These are phyloP conservation scores for Lachnellula willkommii DNA, from an alignment of 2,329 filamentous ascomycete genomes.

Conservation along the genomic window DNA sequence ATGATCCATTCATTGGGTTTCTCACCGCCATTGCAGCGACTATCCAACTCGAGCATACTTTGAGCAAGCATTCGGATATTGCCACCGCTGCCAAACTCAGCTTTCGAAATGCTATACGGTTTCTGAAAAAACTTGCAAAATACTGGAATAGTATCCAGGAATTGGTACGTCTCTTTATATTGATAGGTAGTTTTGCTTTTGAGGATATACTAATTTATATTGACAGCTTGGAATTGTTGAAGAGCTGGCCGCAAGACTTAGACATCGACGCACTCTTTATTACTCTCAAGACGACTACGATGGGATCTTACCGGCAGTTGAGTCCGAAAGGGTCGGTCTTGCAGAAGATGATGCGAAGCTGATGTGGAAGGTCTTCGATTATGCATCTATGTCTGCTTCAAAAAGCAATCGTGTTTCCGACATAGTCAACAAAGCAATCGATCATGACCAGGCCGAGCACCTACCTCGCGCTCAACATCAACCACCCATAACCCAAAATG, in stretches of 20 bases:
- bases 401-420: not conserved
- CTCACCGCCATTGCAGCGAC: slow-evolving; percentile 16
- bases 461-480: not conserved
- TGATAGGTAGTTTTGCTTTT: not conserved
- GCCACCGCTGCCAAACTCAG: slow-evolving; percentile 16
- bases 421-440: not conserved
- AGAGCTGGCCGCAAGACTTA: slow-evolving; percentile 14
- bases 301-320: slow-evolving; percentile 15
- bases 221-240: slow-evolving; percentile 15
- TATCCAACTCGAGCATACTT: slow-evolving; percentile 17
- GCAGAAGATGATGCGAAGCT: slow-evolving; percentile 13
- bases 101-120: slow-evolving; percentile 13
- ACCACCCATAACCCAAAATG: no score
- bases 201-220: not conserved
- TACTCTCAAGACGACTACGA: slow-evolving; percentile 20
- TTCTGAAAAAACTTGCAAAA: slow-evolving; percentile 13
- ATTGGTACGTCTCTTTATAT: slow-evolving; percentile 4
- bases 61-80: slow-evolving; percentile 17
- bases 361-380: slow-evolving; percentile 21
- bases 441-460: not conserved
- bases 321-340: slow-evolving; percentile 14
- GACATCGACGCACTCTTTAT: slow-evolving; percentile 16
- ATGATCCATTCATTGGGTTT: slow-evolving; percentile 20
- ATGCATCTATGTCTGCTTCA: slow-evolving; percentile 16
- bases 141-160: slow-evolving; percentile 17